A percentile compares a stretch with the other conserved stretches of the same genome.
phyloP scores from a whole-genome alignment of 1,284 basidiomycete genomes.

The Papiliotrema laurentii region DNA sequence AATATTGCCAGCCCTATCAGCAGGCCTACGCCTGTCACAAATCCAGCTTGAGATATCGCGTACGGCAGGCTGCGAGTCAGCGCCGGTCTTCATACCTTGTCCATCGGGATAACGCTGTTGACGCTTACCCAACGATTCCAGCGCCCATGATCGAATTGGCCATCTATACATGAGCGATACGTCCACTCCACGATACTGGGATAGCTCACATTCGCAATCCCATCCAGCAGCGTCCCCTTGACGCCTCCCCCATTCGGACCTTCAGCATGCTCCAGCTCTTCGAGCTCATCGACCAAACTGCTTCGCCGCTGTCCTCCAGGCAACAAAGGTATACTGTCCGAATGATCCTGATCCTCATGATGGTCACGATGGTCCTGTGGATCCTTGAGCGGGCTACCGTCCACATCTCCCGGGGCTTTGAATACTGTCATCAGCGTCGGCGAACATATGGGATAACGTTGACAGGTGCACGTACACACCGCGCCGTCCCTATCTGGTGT shows the following conservation, averaged over 20 bases:
- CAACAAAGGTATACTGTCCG: conserved; percentile 2
- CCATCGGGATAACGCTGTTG: background rate
- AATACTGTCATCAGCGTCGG: conserved; percentile 21
- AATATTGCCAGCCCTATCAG: conserved; percentile 74
- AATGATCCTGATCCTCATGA: no score
- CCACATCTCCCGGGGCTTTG: conserved; percentile 25
- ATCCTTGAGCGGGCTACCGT: conserved; percentile 1
- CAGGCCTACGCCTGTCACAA: conserved; percentile 77
- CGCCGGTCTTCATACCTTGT: background rate
- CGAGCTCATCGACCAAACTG: conserved; percentile 13
- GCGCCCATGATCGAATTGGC: conserved; percentile 96
- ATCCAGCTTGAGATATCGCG: conserved; percentile 86
- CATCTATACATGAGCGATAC: conserved; percentile 39
- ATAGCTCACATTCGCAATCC: conserved; percentile 43
- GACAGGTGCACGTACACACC: background rate
- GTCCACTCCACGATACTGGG: background rate
- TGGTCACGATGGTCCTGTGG: no score
- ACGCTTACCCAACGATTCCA: conserved; percentile 74
- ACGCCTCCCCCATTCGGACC: conserved; percentile 24
- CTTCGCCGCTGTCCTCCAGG: background rate
- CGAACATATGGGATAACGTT: background rate
- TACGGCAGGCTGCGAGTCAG: conserved; percentile 70
- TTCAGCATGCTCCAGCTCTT: conserved; percentile 27
- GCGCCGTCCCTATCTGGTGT: background rate
- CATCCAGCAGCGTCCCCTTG: conserved; percentile 41